Evolutionary conservation across 1,284 basidiomycete species (phyloP), one percentile per base, ranked within the genome.

Genomic region (Trichosporon faecale): DNA sequence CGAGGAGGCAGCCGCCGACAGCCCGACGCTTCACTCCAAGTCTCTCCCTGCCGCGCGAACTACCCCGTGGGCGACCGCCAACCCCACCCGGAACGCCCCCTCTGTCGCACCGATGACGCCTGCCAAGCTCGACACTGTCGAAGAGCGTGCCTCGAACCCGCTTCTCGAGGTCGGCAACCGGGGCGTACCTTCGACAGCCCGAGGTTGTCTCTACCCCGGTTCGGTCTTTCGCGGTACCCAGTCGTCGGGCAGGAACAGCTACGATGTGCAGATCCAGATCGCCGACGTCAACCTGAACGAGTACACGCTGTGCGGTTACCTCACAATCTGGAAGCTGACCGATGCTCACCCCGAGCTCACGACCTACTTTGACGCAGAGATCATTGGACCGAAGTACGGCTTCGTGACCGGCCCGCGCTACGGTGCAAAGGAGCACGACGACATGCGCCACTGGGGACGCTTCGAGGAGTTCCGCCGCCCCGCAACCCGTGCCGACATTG

Each of bases 281-380:
- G 87, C 92, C 78, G 91, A 94, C 75, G 91, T 95, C 75, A 91
- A 93, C 81, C 90, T 94, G 77, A 83, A 88, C 12, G 87, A 89
- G 21, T 94, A 92, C 0, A 90, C 88, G 68, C 86, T 94, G 8
- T 94, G 91, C 76, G 94, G 94, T 14, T 95, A 95, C 82, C 89
- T 96, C 63, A 89, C 91, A 73, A 96, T 96, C 78, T 89, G 90
- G 12, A 91, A 93, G 44, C 85, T 96, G 65, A 96, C 94, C 63
- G 90, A 95, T 73, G 91, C 95, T 75, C 94, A 93, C 86, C 92
- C 91, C 16, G 91, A 93, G 79, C 87, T 95, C 68, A 94, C 92
- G 4, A 95, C 94, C 2, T 96, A 94, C 79, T 96, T 96, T 83
- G 92, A 94, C 78, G 94, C 93, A 65, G 93, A 96, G 82, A 94